Percentiles rank a stretch among this genome's conserved stretches.
Evolutionary conservation across 345 rosid species (phyloP).

Genomic region (Linum lewisii): DNA sequence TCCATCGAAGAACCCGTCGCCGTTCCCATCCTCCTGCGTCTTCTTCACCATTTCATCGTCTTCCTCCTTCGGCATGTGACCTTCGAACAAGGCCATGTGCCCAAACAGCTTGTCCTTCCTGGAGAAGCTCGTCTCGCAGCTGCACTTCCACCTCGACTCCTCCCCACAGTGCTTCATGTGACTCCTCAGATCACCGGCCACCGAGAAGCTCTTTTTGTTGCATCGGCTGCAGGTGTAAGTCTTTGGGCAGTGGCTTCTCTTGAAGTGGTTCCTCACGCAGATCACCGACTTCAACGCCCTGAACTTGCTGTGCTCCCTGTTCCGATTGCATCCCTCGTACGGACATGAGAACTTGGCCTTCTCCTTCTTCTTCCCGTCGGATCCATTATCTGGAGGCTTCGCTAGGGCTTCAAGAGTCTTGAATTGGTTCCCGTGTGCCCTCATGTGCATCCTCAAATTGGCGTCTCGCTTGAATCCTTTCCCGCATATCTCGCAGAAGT

Average conservation of each 20-base stretch:
- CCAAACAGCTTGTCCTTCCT: conserved; percentile 72
- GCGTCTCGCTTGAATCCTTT: conserved; percentile 77
- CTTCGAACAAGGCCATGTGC: conserved; percentile 65
- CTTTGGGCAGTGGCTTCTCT: conserved; percentile 78
- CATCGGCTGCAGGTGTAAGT: conserved; percentile 49
- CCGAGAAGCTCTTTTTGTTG: conserved; percentile 52
- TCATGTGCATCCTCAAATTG: conserved; percentile 72
- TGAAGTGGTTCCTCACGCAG: conserved; percentile 62
- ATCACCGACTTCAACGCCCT: conserved; percentile 50
- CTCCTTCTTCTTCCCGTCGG: not conserved
- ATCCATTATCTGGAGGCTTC: conserved; percentile 20
- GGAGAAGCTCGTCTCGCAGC: conserved; percentile 56
- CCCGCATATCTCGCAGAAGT: conserved; percentile 63
- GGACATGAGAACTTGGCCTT: conserved; percentile 55
- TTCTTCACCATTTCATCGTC: conserved; percentile 18
- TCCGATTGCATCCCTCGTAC: conserved; percentile 49
- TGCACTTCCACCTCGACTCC: conserved; percentile 56
- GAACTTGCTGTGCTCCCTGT: conserved; percentile 45
- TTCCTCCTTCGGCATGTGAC: conserved; percentile 47
- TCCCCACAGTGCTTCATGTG: conserved; percentile 62
- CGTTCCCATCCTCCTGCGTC: conserved; percentile 19
- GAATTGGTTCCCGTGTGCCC: conserved; percentile 66
- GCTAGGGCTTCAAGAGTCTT: conserved; percentile 54
- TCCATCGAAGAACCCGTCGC: conserved; percentile 39
- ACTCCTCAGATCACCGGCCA: conserved; percentile 52